Evolutionary conservation across 805 yeast genomes (phyloP), one percentile per base, ranked within the genome.

Genomic region (Candida sphagnicola): DNA sequence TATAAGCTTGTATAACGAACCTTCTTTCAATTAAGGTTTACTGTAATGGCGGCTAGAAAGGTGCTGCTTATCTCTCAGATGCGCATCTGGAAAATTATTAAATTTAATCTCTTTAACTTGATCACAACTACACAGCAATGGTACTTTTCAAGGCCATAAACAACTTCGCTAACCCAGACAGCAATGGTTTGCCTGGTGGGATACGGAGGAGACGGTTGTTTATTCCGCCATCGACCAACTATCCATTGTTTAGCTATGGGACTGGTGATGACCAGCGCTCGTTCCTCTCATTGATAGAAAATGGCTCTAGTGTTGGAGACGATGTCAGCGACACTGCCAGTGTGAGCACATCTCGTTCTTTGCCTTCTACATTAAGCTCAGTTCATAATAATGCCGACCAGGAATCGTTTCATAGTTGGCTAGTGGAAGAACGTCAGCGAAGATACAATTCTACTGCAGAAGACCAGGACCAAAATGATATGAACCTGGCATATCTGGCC

Each of bases 141-240:
- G 74, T 68, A 21, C 57, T 68, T 39, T 68, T 67, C 31, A 53
- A 58, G 38, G 47, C 62, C 5, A 65, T 68, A 35, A 68, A 68
- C 46, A 59, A 57, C 48, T 54, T 68, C 34, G 70, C 71, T 32
- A 66, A 65, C 46, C 70, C 73, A 21, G 56, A 56, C 35, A 56
- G 59, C 8, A 53, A 56, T 25, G 60, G 60, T 11, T 35, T 61
- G 10, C 55, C 62, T 2, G 62, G 61, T 8, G 65, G 65, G 15
- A 26, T 26, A 10, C 52, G 72, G 39, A 52, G 73, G 40, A 50
- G 74, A 41, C 49, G 69, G 31, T 51, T 69, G 15, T 68, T 55
- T 48, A 66, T 69, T 14, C 74, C 74, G 3, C 74, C 74, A 1
- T 63, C 71, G 5, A 69, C 74, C 5, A 62, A 67, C 31, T 52